phyloP scores from a whole-genome alignment of 352 stramenopile species.

The Phytophthora litchii region DNA sequence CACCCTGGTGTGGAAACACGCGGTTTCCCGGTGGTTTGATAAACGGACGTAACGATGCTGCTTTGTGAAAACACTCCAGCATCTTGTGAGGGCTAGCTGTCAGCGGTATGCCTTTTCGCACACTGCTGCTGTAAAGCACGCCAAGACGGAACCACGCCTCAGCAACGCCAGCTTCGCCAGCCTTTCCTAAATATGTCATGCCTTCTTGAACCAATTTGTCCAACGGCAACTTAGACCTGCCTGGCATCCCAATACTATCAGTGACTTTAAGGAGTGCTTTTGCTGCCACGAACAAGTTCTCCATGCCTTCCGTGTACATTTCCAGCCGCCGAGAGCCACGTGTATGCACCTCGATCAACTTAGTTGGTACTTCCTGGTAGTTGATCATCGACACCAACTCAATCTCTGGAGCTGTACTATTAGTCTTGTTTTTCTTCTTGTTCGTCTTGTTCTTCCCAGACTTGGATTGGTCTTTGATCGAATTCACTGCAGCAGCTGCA shows the following conservation, averaged over 20 bases:
- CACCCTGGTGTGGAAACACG: conserved; percentile 35
- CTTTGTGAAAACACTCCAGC: conserved; percentile 43
- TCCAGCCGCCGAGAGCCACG: conserved; percentile 23
- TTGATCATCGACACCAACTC: conserved; percentile 42
- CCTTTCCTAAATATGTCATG: conserved; percentile 30
- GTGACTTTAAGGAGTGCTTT: conserved; percentile 28
- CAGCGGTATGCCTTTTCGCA: conserved; percentile 28
- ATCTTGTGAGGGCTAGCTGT: conserved; percentile 32
- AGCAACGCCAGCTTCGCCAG: conserved; percentile 40
- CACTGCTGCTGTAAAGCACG: conserved; percentile 36
- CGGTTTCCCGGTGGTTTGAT: conserved; percentile 38
- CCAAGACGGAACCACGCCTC: conserved; percentile 49
- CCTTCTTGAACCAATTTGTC: conserved; percentile 23
- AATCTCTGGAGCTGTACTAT: conserved; percentile 15
- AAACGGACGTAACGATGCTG: conserved; percentile 37
- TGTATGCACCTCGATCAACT: conserved; percentile 35
- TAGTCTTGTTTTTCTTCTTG: conserved; percentile 29
- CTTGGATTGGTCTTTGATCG: neutral
- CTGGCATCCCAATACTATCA: conserved; percentile 29
- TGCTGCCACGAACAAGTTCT: conserved; percentile 27
- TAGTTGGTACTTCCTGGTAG: conserved; percentile 39
- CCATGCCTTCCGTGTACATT: conserved; percentile 29
- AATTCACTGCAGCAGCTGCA: conserved; percentile 7
- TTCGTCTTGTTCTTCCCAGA: conserved; percentile 24
- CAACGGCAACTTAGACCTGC: conserved; percentile 17